A percentile compares a stretch with the other conserved stretches of the same genome.
Evolutionary conservation across 768 basidiomycete genomes (phyloP).

Genomic region (Lactarius sp.): DNA sequence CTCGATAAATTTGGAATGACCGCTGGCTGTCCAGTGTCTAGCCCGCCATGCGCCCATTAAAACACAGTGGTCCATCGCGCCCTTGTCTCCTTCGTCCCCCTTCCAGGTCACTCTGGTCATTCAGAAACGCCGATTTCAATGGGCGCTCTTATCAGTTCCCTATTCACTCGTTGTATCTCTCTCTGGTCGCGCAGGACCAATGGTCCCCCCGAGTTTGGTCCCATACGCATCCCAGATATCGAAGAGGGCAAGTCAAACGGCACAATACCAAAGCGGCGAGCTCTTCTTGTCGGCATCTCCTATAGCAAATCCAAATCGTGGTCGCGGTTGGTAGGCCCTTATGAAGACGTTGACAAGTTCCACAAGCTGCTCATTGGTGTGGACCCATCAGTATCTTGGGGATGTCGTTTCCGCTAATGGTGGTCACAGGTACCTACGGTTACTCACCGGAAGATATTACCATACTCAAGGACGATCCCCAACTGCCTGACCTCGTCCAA

Average conservation of each 20-base stretch:
- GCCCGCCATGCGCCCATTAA: too few species aligned
- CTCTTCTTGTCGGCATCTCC: conserved; percentile 26
- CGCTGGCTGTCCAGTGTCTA: too few species aligned
- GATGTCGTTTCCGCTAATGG: background rate
- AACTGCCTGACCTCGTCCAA: background rate
- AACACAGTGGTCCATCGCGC: background rate
- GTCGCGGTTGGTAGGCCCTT: conserved; percentile 1
- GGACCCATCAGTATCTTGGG: background rate
- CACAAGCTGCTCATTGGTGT: conserved; percentile 14
- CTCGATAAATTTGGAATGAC: too few species aligned
- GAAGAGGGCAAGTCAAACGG: background rate
- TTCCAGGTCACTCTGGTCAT: background rate
- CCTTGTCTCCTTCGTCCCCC: too few species aligned
- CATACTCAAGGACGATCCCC: conserved; percentile 20
- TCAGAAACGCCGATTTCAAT: background rate
- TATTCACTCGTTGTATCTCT: background rate
- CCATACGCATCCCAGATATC: background rate
- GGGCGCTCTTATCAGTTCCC: conserved; percentile 3
- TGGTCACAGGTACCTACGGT: conserved; percentile 10
- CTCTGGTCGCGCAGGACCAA: background rate
- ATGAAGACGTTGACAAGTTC: conserved; percentile 18
- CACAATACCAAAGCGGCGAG: conserved; percentile 7
- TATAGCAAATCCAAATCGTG: conserved; percentile 8
- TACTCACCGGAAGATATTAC: conserved; percentile 21
- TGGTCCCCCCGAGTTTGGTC: background rate